Base-by-base conservation (phyloP, 106 monocot species). In the Narthecium ossifragum region DNA sequence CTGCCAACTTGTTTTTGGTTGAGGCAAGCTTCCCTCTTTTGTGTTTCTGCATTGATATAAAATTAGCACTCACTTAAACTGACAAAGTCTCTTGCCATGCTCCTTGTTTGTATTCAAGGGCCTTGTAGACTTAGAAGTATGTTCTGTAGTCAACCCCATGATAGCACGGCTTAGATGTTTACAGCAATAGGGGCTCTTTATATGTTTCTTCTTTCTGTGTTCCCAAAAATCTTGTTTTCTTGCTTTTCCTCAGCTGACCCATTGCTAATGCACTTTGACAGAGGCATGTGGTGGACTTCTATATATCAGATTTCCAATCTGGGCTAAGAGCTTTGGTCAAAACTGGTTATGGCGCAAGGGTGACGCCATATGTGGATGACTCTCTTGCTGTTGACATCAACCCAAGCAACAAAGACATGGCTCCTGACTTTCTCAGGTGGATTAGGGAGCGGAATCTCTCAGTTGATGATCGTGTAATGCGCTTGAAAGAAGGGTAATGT, bases 221-320 rank as follows among this genome's bases (percentile, higher is more conserved):
- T 10, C 12, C 3, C 11, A 12, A 18, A 17, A 43, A 10, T 13
- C 2, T 43, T 43, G 43, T 4, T 43, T 43, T 43, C 12, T 43
- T 43, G 43, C 17, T 43, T 32, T 37, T n/a, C n/a, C n/a, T n/a
- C n/a, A n/a, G n/a, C n/a, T n/a, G n/a, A n/a, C n/a, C n/a, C n/a
- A n/a, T 58, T 58, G 22, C 58, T 17, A 37, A 14, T 26, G 30
- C 27, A 53, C 34, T 41, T 61, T 31, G 43, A 36, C 75, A 85
- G 84, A 72, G 79, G 27, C 79, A 85, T 65, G 75, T 66, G 48
- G 79, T 79, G 9, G 84, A 85, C 59, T 85, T 85, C 50, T 85
- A 85, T 64, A 85, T 85, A 47, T 85, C 84, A 17, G 84, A 85
- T 67, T 84, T 84, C 33, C 84, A 84, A 47, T 84, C 84, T 50